Conservation (phyloP, 768 basidiomycete species). For the Russula lepida region DNA sequence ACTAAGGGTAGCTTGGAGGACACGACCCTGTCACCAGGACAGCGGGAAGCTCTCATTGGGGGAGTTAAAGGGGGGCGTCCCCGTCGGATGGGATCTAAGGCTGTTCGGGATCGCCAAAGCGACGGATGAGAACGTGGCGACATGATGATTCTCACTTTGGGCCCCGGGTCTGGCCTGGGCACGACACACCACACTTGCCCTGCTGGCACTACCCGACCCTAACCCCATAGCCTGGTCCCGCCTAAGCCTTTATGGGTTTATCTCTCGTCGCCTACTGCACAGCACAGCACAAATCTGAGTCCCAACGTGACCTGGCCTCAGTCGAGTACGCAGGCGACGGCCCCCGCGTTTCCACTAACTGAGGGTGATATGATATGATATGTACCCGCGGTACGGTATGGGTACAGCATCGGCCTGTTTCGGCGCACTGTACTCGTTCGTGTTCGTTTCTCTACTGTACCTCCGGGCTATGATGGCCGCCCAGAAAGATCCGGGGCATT, state of each 20-base stretch:
- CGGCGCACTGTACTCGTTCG: no score
- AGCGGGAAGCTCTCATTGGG: neutral
- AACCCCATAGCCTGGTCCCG: neutral
- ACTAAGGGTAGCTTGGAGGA: neutral
- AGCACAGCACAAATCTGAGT: neutral
- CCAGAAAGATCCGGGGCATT: neutral
- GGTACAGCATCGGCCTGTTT: neutral
- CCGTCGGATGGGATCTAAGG: neutral
- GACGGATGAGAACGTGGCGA: slow-evolving; percentile 12
- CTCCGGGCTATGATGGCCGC: slow-evolving; percentile 4
- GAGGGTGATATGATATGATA: neutral
- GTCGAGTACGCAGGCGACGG: neutral
- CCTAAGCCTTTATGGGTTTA: neutral
- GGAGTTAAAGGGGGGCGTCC: neutral
- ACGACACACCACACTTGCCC: no score
- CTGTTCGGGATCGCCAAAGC: slow-evolving; percentile 17
- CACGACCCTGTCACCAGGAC: slow-evolving; percentile 16
- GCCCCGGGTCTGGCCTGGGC: neutral
- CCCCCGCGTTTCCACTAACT: neutral
- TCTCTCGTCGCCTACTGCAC: neutral
- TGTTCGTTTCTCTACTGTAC: neutral
- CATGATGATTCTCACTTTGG: neutral
- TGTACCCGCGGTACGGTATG: neutral
- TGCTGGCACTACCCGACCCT: neutral
- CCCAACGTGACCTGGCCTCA: neutral